These are phyloP conservation scores for Vigna nakashimae DNA, from an alignment of 306 rosid species.

Conservation along the genomic window DNA sequence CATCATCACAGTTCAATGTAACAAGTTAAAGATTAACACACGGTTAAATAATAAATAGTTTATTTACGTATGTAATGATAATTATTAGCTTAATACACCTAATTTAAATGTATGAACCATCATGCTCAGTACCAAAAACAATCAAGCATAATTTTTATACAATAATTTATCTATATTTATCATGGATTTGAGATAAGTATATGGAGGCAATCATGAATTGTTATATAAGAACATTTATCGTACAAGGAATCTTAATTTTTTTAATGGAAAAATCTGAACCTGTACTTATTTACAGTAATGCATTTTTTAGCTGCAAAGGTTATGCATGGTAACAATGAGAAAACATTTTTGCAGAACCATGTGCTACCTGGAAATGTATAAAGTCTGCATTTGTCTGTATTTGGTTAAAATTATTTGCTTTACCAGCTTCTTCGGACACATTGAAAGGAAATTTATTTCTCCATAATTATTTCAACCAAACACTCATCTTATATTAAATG, in stretches of 20 bases:
- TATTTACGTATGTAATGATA: background rate
- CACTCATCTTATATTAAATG: background rate
- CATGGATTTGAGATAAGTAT: background rate
- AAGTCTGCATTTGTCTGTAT: conserved; percentile 24
- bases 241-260: background rate
- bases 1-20: background rate
- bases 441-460: conserved; percentile 5
- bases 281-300: background rate
- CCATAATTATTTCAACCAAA: conserved; percentile 15
- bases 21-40: too few species aligned
- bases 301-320: background rate
- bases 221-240: background rate
- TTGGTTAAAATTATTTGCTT: background rate
- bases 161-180: too few species aligned
- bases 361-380: conserved; percentile 25
- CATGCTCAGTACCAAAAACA: background rate
- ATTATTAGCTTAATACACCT: background rate
- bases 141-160: background rate
- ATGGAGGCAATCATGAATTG: background rate
- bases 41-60: too few species aligned
- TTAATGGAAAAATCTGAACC: background rate
- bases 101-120: background rate
- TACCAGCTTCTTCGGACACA: conserved; percentile 2
- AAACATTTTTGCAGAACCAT: conserved; percentile 13
- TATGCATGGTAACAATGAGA: background rate